These are phyloP conservation scores for Pichia heedii DNA, from an alignment of 805 yeast species.

Conservation along the genomic window DNA sequence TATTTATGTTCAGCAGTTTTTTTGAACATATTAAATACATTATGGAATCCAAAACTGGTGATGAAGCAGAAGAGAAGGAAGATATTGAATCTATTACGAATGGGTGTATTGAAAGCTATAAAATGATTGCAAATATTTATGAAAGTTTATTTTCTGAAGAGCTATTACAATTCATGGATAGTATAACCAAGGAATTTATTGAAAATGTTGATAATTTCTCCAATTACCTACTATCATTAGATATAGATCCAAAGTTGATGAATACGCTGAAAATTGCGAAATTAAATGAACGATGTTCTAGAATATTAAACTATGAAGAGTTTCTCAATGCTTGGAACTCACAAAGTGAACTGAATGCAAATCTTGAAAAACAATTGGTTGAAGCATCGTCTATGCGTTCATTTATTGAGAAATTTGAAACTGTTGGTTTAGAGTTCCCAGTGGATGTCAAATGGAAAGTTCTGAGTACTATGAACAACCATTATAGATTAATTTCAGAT, in stretches of 20 bases:
- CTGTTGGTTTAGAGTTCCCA: constrained; percentile 3
- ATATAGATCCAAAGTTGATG: constrained; percentile 11
- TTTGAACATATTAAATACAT: background rate
- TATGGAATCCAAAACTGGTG: background rate
- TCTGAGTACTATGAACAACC: constrained; percentile 29
- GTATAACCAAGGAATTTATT: constrained; percentile 6
- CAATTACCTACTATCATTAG: background rate
- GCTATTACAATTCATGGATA: constrained; percentile 1
- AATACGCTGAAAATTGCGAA: constrained; percentile 28
- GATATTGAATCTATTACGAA: constrained; percentile 12
- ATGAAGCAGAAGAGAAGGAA: background rate
- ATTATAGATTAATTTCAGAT: constrained; percentile 33
- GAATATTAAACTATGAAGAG: constrained; percentile 19
- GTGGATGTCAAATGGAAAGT: constrained; percentile 31
- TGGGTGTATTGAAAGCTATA: constrained; percentile 21
- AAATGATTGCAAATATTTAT: constrained; percentile 18
- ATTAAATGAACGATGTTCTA: constrained; percentile 24
- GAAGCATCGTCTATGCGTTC: constrained; percentile 38
- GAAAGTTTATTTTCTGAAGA: constrained; percentile 17
- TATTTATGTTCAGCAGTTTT: constrained; percentile 11
- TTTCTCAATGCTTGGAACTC: constrained; percentile 30
- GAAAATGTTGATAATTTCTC: constrained; percentile 14
- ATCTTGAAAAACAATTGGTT: constrained; percentile 31
- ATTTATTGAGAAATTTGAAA: constrained; percentile 29
- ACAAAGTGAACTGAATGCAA: constrained; percentile 17